A percentile compares a stretch with the other conserved stretches of the same genome.
These are phyloP conservation scores for Paramecium biaurelia DNA, from an alignment of 73 alveolate genomes.

Conservation along the genomic window DNA sequence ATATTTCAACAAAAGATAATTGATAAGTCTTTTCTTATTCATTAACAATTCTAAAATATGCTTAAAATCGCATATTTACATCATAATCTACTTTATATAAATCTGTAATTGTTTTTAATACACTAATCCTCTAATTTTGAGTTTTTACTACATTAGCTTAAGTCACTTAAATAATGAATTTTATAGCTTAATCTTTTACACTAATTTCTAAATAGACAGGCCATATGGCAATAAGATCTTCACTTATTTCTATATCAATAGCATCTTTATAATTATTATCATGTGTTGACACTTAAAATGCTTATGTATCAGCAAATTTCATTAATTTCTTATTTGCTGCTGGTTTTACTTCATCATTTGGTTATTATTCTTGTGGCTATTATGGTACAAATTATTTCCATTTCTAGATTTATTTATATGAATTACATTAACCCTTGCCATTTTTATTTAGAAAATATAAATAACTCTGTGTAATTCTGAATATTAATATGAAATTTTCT, in stretches of 20 bases:
- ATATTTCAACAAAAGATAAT: neutral
- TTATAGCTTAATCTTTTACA: neutral
- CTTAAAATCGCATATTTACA: neutral
- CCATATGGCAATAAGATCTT: neutral
- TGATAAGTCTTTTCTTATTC: neutral
- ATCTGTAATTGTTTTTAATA: neutral
- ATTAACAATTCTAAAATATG: neutral
- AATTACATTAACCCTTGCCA: neutral
- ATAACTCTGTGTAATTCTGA: neutral
- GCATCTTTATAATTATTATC: neutral
- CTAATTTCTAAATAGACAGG: neutral
- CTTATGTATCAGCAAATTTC: neutral
- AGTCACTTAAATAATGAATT: neutral
- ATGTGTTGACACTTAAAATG: neutral
- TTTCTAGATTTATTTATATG: neutral
- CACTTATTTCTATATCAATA: neutral
- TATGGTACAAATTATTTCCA: neutral
- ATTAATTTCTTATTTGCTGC: neutral
- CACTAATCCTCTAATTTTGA: neutral
- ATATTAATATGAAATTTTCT: neutral
- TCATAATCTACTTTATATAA: conserved; percentile 19
- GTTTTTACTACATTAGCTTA: neutral
- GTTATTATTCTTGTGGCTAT: neutral
- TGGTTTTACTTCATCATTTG: neutral
- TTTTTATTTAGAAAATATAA: neutral